Percentiles rank a stretch among this genome's conserved stretches.
These are phyloP conservation scores for Capronia americana DNA, from an alignment of 2,329 filamentous ascomycete genomes.

Conservation along the genomic window DNA sequence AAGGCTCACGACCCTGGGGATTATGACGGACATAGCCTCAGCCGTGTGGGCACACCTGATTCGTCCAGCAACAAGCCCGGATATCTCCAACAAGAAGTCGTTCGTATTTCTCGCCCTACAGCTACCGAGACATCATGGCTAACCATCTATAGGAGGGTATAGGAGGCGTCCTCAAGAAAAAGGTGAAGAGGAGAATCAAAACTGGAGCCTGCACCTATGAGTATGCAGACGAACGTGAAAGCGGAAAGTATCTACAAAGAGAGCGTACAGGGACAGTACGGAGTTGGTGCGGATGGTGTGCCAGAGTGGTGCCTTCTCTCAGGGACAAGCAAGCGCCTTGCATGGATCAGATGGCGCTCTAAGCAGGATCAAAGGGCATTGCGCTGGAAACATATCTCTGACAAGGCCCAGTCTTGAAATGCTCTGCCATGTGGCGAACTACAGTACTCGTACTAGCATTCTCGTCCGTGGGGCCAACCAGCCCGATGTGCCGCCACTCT, in stretches of 20 bases:
- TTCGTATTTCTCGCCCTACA: not conserved
- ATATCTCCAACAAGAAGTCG: slow-evolving; percentile 82
- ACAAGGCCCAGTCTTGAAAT: not conserved
- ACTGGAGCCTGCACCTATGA: slow-evolving; percentile 87
- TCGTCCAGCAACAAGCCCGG: slow-evolving; percentile 61
- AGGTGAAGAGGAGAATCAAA: slow-evolving; percentile 79
- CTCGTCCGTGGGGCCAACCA: not conserved
- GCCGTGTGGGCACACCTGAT: slow-evolving; percentile 29
- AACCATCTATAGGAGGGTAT: slow-evolving; percentile 69
- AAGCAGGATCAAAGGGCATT: no score
- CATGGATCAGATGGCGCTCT: slow-evolving; percentile 17
- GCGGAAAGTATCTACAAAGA: slow-evolving; percentile 69
- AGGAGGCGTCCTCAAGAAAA: slow-evolving; percentile 85
- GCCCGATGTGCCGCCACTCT: not conserved
- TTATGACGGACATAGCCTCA: slow-evolving; percentile 41
- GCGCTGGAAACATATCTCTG: not conserved
- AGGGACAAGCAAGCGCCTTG: slow-evolving; percentile 47
- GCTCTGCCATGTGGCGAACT: not conserved
- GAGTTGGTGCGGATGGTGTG: slow-evolving; percentile 94
- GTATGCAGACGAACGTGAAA: slow-evolving; percentile 76
- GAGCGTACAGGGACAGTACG: slow-evolving; percentile 73
- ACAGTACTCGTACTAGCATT: not conserved
- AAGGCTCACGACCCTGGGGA: slow-evolving; percentile 55
- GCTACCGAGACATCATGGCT: not conserved
- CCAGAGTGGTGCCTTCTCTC: slow-evolving; percentile 70